phyloP scores from a whole-genome alignment of 2,329 filamentous ascomycete species.

The Curvularia eragrostidis region DNA sequence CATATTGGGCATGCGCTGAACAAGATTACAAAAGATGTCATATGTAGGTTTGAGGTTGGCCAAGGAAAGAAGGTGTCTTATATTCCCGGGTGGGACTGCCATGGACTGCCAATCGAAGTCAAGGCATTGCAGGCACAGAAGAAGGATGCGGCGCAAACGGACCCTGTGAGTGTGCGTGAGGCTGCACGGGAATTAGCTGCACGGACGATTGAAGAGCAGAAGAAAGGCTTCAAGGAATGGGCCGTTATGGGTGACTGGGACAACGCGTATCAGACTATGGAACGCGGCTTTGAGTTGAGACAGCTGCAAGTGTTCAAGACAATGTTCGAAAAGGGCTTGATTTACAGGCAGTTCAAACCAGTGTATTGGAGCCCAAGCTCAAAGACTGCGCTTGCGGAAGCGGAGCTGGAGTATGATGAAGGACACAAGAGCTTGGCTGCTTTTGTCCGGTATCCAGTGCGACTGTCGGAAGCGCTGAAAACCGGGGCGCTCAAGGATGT shows the following conservation, averaged over 20 bases:
- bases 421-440: slow-evolving; percentile 74
- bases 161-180: slow-evolving; percentile 65
- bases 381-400: slow-evolving; percentile 79
- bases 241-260: slow-evolving; percentile 85
- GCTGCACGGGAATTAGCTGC: slow-evolving; percentile 70
- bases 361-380: slow-evolving; percentile 88
- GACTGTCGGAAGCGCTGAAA: slow-evolving; percentile 53
- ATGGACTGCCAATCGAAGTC: slow-evolving; percentile 94
- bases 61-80: slow-evolving; percentile 80
- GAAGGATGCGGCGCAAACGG: slow-evolving; percentile 47
- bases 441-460: slow-evolving; percentile 80
- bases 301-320: slow-evolving; percentile 78
- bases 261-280: slow-evolving; percentile 79
- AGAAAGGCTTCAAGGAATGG: slow-evolving; percentile 74
- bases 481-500: slow-evolving; percentile 44
- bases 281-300: slow-evolving; percentile 73
- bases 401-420: slow-evolving; percentile 83
- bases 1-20: slow-evolving; percentile 96
- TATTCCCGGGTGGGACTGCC: slow-evolving; percentile 95
- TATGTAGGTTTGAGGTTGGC: slow-evolving; percentile 79
- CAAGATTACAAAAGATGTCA: slow-evolving; percentile 96
- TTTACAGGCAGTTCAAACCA: slow-evolving; percentile 80
- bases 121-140: slow-evolving; percentile 76
- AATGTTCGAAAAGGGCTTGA: slow-evolving; percentile 72
- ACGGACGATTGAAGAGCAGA: slow-evolving; percentile 74